phyloP scores from a whole-genome alignment of 2,329 filamentous ascomycete species.

The Nemania sp. region DNA sequence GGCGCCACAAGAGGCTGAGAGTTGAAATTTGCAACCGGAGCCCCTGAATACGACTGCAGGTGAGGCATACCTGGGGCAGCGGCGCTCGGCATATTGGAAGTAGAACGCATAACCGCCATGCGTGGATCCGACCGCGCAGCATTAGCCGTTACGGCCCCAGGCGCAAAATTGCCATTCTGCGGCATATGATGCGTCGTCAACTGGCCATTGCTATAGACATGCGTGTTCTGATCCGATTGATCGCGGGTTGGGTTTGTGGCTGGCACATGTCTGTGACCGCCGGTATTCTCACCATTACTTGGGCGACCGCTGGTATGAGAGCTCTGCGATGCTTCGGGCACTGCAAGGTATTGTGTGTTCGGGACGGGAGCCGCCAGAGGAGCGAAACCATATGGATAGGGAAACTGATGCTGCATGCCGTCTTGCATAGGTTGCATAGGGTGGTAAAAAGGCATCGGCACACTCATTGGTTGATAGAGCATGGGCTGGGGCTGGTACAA shows the following conservation, averaged over 20 bases:
- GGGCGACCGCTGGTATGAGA: constrained; percentile 21
- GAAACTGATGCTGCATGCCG: constrained; percentile 30
- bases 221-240: constrained; percentile 50
- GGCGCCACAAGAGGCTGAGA: constrained; percentile 9
- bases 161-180: constrained; percentile 29
- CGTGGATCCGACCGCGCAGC: constrained; percentile 25
- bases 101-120: constrained; percentile 18
- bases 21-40: neutral
- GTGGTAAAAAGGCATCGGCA: constrained; percentile 36
- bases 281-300: constrained; percentile 30
- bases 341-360: constrained; percentile 15
- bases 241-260: constrained; percentile 47
- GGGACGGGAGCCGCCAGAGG: constrained; percentile 20
- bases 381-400: constrained; percentile 31
- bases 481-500: constrained; percentile 27
- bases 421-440: constrained; percentile 29
- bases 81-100: neutral
- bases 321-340: constrained; percentile 23
- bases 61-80: constrained; percentile 8
- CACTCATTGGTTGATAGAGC: constrained; percentile 35
- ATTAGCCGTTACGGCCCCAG: constrained; percentile 24
- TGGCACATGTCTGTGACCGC: constrained; percentile 39
- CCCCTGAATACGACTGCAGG: constrained; percentile 14
- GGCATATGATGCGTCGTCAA: constrained; percentile 37
- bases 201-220: constrained; percentile 51